Evolutionary conservation across 208 protist species (phyloP).

Genomic region (Angomonas ambiguus): DNA sequence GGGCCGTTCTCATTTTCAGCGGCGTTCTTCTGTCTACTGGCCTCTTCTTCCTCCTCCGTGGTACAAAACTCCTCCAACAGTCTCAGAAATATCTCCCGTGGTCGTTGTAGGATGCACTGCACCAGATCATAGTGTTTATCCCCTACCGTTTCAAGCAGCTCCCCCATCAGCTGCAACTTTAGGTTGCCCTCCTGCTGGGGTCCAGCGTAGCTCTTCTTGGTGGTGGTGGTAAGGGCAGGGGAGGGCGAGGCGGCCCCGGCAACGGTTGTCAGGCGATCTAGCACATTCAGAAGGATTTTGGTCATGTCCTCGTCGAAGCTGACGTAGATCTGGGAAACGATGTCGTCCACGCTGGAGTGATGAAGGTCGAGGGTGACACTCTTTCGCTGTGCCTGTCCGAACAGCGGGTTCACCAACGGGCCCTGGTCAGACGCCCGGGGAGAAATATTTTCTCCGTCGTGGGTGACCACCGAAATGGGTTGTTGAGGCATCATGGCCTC

Average conservation of each 20-base stretch:
- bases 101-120: slow-evolving; percentile 79
- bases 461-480: slow-evolving; percentile 58
- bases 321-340: slow-evolving; percentile 88
- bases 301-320: slow-evolving; percentile 86
- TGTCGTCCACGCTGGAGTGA: slow-evolving; percentile 82
- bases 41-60: slow-evolving; percentile 53
- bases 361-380: slow-evolving; percentile 81
- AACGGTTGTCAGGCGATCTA: slow-evolving; percentile 74
- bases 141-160: slow-evolving; percentile 73
- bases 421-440: slow-evolving; percentile 73
- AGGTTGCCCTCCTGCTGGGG: slow-evolving; percentile 35
- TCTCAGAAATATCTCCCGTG: slow-evolving; percentile 77
- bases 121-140: slow-evolving; percentile 80
- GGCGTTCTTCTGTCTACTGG: slow-evolving; percentile 18
- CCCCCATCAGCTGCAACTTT: slow-evolving; percentile 65
- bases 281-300: slow-evolving; percentile 83
- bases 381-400: slow-evolving; percentile 28
- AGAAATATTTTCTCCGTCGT: slow-evolving; percentile 71
- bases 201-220: not conserved
- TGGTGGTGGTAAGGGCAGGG: not conserved
- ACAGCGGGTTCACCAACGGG: not conserved
- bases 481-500: slow-evolving; percentile 65
- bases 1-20: slow-evolving; percentile 22
- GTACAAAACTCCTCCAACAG: slow-evolving; percentile 89
- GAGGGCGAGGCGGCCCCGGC: slow-evolving; percentile 27